A percentile compares a stretch with the other conserved stretches of the same genome.
Conservation (phyloP, 768 basidiomycete genomes). For the Saitozyma podzolica region DNA sequence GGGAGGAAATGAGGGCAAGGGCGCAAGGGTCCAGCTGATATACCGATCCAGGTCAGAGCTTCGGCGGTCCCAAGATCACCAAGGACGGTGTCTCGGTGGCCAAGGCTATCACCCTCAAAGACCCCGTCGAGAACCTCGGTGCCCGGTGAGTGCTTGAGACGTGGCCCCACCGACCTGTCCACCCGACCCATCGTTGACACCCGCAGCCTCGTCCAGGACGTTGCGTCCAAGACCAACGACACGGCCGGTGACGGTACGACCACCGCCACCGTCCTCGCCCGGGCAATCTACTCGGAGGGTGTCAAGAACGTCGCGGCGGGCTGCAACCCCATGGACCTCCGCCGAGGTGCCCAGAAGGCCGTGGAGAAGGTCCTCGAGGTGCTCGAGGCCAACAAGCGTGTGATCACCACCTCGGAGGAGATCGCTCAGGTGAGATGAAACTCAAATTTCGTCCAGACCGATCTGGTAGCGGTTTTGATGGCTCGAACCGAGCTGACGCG, state of each 20-base stretch:
- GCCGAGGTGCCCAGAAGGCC: constrained; percentile 94
- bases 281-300: constrained; percentile 96
- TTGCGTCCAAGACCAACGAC: constrained; percentile 95
- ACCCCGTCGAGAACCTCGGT: constrained; percentile 99
- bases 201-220: constrained; percentile 83
- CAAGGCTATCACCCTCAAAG: constrained; percentile 87
- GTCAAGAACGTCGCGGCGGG: constrained; percentile 99
- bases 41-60: constrained; percentile 42
- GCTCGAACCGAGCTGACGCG: constrained; percentile 5
- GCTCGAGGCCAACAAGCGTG: constrained; percentile 82
- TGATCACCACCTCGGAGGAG: constrained; percentile 94
- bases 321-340: constrained; percentile 99
- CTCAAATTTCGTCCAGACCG: background rate
- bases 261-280: constrained; percentile 93
- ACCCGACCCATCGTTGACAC: background rate
- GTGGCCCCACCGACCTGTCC: background rate
- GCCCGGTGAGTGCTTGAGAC: constrained; percentile 67
- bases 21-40: constrained; percentile 7
- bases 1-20: background rate
- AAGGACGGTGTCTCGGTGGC: constrained; percentile 99
- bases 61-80: constrained; percentile 75
- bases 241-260: constrained; percentile 97
- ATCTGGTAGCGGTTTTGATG: background rate
- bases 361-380: constrained; percentile 93
- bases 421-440: constrained; percentile 69